phyloP scores from a whole-genome alignment of 768 basidiomycete species.

The Royoungia palumana region DNA sequence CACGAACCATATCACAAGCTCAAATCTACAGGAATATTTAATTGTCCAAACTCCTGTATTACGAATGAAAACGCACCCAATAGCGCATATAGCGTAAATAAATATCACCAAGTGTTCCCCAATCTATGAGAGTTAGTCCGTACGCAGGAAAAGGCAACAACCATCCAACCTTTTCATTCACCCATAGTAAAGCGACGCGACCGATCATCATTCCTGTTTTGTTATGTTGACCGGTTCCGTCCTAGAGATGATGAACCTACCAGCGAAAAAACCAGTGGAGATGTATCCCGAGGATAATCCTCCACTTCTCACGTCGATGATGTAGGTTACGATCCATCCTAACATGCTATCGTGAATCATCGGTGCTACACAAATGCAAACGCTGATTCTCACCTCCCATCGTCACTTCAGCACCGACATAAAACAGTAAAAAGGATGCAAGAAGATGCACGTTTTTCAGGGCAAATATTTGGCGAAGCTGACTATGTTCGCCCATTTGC shows the following conservation, averaged over 20 bases:
- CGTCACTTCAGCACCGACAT: conserved; percentile 53
- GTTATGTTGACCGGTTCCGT: neutral
- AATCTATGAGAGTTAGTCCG: conserved; percentile 18
- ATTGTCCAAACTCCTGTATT: neutral
- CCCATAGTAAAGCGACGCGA: conserved; percentile 28
- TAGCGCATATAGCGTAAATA: conserved; percentile 29
- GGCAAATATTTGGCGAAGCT: conserved; percentile 45
- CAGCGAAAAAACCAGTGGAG: conserved; percentile 38
- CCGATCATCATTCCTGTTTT: conserved; percentile 27
- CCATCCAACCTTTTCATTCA: conserved; percentile 24
- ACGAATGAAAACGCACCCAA: conserved; percentile 20
- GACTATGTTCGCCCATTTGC: conserved; percentile 31
- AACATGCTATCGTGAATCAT: neutral
- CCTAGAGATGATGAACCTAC: conserved; percentile 3
- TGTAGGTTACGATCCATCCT: conserved; percentile 71
- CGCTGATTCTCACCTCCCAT: conserved; percentile 36
- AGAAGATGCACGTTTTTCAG: conserved; percentile 42
- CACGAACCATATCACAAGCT: conserved; percentile 66
- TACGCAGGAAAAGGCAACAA: too few species aligned
- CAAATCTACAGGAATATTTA: conserved; percentile 39
- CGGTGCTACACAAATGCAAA: neutral
- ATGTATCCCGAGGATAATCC: conserved; percentile 47
- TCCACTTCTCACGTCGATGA: conserved; percentile 41
- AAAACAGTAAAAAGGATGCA: conserved; percentile 43
- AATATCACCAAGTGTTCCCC: conserved; percentile 31